These are phyloP conservation scores for Backusella westeae DNA, from an alignment of 192 early-diverging fungal genomes.

Conservation along the genomic window DNA sequence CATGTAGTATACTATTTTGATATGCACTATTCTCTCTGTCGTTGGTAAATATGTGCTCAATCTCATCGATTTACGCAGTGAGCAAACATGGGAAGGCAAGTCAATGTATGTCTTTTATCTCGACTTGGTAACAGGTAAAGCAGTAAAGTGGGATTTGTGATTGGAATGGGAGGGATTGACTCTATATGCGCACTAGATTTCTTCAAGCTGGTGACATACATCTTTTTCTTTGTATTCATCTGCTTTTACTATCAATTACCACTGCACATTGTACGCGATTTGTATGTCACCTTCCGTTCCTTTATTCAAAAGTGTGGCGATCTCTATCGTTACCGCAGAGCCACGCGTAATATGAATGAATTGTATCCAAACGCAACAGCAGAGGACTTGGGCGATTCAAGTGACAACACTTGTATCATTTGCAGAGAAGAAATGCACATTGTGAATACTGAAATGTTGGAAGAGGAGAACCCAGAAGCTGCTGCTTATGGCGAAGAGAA, in stretches of 20 bases:
- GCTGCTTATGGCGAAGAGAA: conserved; percentile 19
- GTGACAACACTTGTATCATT: conserved; percentile 90
- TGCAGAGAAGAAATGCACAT: conserved; percentile 94
- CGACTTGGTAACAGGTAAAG: conserved; percentile 76
- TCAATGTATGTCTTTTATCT: conserved; percentile 89
- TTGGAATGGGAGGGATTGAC: not conserved
- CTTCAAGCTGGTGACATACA: conserved; percentile 84
- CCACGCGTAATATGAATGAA: conserved; percentile 95
- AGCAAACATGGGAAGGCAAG: conserved; percentile 94
- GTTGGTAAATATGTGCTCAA: conserved; percentile 87
- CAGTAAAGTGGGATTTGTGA: not conserved
- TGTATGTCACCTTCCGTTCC: conserved; percentile 92
- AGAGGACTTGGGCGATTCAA: conserved; percentile 70
- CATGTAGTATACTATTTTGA: conserved; percentile 82
- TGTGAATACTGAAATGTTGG: not conserved
- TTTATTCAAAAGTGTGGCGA: conserved; percentile 89
- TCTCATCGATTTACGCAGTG: conserved; percentile 74
- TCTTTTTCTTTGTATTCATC: conserved; percentile 86
- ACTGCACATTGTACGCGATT: conserved; percentile 93
- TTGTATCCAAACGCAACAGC: conserved; percentile 91
- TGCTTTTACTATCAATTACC: conserved; percentile 84
- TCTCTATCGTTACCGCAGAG: conserved; percentile 87
- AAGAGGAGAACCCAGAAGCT: conserved; percentile 16
- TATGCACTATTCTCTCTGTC: conserved; percentile 71
- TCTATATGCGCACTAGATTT: conserved; percentile 58